Evolutionary conservation across 768 basidiomycete genomes (phyloP).

Genomic region (Psilocybe cyanescens): DNA sequence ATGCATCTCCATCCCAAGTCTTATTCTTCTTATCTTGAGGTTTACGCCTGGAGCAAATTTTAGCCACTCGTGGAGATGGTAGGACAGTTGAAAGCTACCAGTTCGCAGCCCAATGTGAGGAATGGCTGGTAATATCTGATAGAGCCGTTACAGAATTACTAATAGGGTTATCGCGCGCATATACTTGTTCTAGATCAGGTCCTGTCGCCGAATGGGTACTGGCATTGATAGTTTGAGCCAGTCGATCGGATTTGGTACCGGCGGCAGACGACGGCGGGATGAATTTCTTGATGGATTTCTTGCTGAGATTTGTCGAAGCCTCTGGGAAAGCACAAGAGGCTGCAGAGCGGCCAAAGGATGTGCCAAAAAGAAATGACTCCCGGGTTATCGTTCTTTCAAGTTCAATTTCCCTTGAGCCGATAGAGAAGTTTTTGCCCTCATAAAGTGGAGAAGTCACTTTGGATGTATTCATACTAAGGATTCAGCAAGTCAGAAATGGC

Average conservation of each 20-base stretch:
- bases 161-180: neutral
- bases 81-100: conserved; percentile 40
- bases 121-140: conserved; percentile 19
- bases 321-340: neutral
- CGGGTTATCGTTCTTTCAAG: conserved; percentile 61
- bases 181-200: neutral
- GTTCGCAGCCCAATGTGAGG: conserved; percentile 68
- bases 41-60: conserved; percentile 59
- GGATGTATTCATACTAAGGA: conserved; percentile 53
- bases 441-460: conserved; percentile 44
- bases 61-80: conserved; percentile 1
- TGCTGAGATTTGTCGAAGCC: neutral
- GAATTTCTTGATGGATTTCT: conserved; percentile 27
- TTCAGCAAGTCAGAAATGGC: neutral
- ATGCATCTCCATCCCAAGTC: conserved; percentile 85
- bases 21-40: conserved; percentile 77
- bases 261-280: conserved; percentile 20
- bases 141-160: neutral
- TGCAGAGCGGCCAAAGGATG: conserved; percentile 51
- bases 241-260: neutral
- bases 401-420: conserved; percentile 66
- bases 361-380: conserved; percentile 64
- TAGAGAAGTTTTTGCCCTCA: conserved; percentile 37
- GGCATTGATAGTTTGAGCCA: neutral
- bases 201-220: neutral